A percentile compares a stretch with the other conserved stretches of the same genome.
Evolutionary conservation across 495 filamentous ascomycete species (phyloP).

Genomic region (Daldinia bambusicola): DNA sequence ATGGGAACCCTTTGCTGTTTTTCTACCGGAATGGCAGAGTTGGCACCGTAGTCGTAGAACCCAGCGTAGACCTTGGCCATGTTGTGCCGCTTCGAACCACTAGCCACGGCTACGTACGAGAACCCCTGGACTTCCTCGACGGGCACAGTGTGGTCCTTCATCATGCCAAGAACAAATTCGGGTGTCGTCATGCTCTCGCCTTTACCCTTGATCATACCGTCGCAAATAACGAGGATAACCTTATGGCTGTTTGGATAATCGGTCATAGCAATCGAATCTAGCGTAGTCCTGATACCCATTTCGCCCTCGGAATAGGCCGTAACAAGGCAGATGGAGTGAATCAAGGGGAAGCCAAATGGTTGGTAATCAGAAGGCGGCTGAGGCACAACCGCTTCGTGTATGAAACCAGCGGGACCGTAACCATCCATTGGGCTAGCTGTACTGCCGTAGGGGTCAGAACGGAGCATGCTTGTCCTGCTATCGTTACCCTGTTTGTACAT

Average conservation of each 20-base stretch:
- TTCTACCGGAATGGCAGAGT: slow-evolving; percentile 79
- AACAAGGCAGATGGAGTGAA: slow-evolving; percentile 91
- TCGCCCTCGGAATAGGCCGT: slow-evolving; percentile 98
- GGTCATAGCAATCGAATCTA: slow-evolving; percentile 96
- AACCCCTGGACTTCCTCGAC: slow-evolving; percentile 85
- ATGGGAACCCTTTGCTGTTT: slow-evolving; percentile 99
- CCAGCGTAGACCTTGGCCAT: slow-evolving; percentile 99
- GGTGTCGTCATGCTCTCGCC: slow-evolving; percentile 90
- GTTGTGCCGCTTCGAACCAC: slow-evolving; percentile 96
- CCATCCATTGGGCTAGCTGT: slow-evolving; percentile 72
- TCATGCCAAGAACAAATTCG: slow-evolving; percentile 90
- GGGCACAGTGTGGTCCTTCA: slow-evolving; percentile 85
- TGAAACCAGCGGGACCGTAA: slow-evolving; percentile 88
- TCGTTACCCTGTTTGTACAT: slow-evolving; percentile 81
- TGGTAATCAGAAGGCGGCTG: slow-evolving; percentile 98
- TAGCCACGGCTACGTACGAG: slow-evolving; percentile 96
- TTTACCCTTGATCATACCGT: slow-evolving; percentile 96
- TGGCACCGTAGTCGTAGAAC: slow-evolving; percentile 94
- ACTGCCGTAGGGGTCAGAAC: slow-evolving; percentile 60
- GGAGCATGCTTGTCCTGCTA: slow-evolving; percentile 67
- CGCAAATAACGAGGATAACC: slow-evolving; percentile 92
- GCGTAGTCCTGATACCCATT: slow-evolving; percentile 88
- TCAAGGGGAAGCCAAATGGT: slow-evolving; percentile 94
- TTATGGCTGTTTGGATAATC: slow-evolving; percentile 99
- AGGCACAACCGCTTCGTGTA: slow-evolving; percentile 94